Evolutionary conservation across 1,284 basidiomycete genomes (phyloP).

Genomic region (Pseudozyma sp.): DNA sequence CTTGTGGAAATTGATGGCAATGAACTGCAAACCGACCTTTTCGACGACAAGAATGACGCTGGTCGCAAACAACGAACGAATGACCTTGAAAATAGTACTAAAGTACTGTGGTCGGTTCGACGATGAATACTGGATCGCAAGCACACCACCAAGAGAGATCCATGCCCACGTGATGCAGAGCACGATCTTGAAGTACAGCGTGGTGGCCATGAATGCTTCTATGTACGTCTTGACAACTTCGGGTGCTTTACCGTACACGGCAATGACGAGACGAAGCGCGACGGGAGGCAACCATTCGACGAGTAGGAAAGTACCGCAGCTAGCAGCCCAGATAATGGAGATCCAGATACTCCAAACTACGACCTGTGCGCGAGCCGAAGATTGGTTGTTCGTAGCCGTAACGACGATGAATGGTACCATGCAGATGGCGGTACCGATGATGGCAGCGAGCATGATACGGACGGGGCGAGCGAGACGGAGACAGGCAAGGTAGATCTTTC

Average conservation of each 20-base stretch:
- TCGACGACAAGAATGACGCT: slow-evolving; percentile 59
- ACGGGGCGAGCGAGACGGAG: slow-evolving; percentile 61
- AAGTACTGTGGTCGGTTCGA: slow-evolving; percentile 52
- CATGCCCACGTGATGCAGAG: slow-evolving; percentile 66
- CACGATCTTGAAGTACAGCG: slow-evolving; percentile 62
- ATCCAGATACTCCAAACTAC: slow-evolving; percentile 66
- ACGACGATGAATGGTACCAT: slow-evolving; percentile 64
- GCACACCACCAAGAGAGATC: slow-evolving; percentile 63
- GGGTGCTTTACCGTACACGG: slow-evolving; percentile 61
- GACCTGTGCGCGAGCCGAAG: slow-evolving; percentile 47
- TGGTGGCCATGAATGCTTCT: slow-evolving; percentile 58
- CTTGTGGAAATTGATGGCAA: slow-evolving; percentile 67
- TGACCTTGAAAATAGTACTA: slow-evolving; percentile 48
- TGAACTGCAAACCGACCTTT: slow-evolving; percentile 57
- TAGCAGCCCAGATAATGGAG: slow-evolving; percentile 64
- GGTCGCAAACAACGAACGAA: slow-evolving; percentile 61
- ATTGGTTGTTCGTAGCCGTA: slow-evolving; percentile 38
- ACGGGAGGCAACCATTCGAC: slow-evolving; percentile 59
- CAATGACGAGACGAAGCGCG: slow-evolving; percentile 53
- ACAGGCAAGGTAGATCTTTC: slow-evolving; percentile 57
- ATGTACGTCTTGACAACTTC: slow-evolving; percentile 60
- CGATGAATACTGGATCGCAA: slow-evolving; percentile 47
- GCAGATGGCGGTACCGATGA: slow-evolving; percentile 60
- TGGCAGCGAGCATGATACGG: slow-evolving; percentile 54
- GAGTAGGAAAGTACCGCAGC: slow-evolving; percentile 61